Conservation (phyloP, 108 stramenopile genomes). For the Hondaea fermentalgiana region DNA sequence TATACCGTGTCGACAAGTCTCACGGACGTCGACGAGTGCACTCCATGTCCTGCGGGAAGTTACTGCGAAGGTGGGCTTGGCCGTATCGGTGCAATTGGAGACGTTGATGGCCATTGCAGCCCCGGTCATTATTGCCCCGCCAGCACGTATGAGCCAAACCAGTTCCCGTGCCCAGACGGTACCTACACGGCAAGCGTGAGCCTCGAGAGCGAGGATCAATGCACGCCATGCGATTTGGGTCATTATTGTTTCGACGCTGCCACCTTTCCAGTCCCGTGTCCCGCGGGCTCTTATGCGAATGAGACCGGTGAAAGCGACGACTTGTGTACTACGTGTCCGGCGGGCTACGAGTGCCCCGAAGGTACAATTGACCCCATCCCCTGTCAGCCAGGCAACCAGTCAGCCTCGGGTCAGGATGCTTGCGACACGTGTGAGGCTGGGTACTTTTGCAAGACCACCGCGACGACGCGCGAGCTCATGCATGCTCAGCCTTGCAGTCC, state of each 20-base stretch:
- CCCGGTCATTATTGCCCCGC: slow-evolving; percentile 41
- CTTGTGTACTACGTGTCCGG: slow-evolving; percentile 29
- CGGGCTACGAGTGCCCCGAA: slow-evolving; percentile 39
- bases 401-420: background rate
- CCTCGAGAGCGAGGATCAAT: slow-evolving; percentile 13
- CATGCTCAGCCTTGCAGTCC: slow-evolving; percentile 17
- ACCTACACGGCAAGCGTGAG: slow-evolving; percentile 20
- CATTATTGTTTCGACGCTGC: slow-evolving; percentile 44
- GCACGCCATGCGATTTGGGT: slow-evolving; percentile 35
- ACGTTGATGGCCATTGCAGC: slow-evolving; percentile 6
- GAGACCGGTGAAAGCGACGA: background rate
- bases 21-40: slow-evolving; percentile 14
- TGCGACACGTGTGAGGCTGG: background rate
- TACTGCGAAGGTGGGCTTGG: slow-evolving; percentile 16
- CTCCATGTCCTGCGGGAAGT: slow-evolving; percentile 22
- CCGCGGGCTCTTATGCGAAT: slow-evolving; percentile 35
- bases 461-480: slow-evolving; percentile 21
- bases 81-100: background rate
- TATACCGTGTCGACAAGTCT: slow-evolving; percentile 28
- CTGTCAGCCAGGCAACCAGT: background rate
- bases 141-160: background rate
- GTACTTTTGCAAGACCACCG: background rate
- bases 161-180: slow-evolving; percentile 35
- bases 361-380: slow-evolving; percentile 4
- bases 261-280: slow-evolving; percentile 28